A percentile compares a stretch with the other conserved stretches of the same genome.
These are phyloP conservation scores for Oryza meyeriana DNA, from an alignment of 176 grass and related monocot genomes.

Conservation along the genomic window DNA sequence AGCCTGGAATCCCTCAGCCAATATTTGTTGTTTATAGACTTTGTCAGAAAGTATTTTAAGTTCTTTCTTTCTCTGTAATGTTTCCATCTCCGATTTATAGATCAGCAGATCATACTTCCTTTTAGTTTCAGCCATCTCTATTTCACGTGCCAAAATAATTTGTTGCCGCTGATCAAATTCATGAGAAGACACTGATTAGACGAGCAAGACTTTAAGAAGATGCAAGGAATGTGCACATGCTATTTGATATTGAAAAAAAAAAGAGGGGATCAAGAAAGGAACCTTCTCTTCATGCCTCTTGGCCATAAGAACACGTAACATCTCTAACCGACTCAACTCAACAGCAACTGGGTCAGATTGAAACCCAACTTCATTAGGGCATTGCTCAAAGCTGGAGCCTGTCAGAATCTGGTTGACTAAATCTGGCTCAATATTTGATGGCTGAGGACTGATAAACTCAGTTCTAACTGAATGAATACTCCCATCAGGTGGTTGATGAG, in stretches of 20 bases:
- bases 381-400: conserved; percentile 5
- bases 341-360: not conserved
- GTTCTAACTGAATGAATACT: conserved; percentile 30
- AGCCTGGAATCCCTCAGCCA: conserved; percentile 43
- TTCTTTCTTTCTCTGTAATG: conserved; percentile 26
- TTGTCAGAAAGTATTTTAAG: conserved; percentile 29
- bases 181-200: conserved; percentile 19
- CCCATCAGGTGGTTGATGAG: not conserved
- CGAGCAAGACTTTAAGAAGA: not conserved
- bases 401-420: conserved; percentile 22
- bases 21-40: conserved; percentile 48
- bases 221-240: not conserved
- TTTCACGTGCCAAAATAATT: conserved; percentile 30
- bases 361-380: conserved; percentile 17
- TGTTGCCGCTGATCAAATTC: conserved; percentile 32
- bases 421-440: conserved; percentile 23
- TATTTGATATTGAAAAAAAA: conserved; percentile 8
- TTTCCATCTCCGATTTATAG: conserved; percentile 36
- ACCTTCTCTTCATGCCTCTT: conserved; percentile 47
- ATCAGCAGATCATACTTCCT: conserved; percentile 42
- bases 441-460: not conserved
- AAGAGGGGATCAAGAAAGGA: conserved; percentile 24
- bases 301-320: conserved; percentile 22
- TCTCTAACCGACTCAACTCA: conserved; percentile 39
- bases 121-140: conserved; percentile 34